phyloP scores from a whole-genome alignment of 768 basidiomycete species.

The Naganishia onofrii region DNA sequence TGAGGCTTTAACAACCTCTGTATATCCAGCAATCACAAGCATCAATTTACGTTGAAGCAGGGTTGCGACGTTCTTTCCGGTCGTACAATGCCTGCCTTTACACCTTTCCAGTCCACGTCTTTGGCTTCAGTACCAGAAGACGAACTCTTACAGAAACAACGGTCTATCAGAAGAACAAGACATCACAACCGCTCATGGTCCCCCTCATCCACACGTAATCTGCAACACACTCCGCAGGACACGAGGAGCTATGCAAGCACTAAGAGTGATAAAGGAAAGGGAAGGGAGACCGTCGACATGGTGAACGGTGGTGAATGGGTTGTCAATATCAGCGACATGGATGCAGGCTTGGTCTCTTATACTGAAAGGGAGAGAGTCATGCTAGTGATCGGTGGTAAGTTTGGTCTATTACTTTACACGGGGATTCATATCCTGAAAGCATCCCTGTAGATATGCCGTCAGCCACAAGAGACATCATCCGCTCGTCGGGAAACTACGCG shows the following conservation, averaged over 20 bases:
- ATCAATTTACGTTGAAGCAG: not conserved
- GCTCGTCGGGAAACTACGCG: slow-evolving; percentile 10
- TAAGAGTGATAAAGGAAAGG: slow-evolving; percentile 3
- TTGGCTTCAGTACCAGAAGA: slow-evolving; percentile 18
- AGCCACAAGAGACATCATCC: not conserved
- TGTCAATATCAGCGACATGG: slow-evolving; percentile 6
- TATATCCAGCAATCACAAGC: not conserved
- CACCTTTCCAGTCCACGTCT: not conserved
- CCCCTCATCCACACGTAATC: not conserved
- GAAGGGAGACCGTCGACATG: not conserved
- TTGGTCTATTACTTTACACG: not conserved
- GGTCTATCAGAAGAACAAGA: not conserved
- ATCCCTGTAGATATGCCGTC: slow-evolving; percentile 3
- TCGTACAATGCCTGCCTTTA: not conserved
- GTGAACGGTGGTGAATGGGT: not conserved
- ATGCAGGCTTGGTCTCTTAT: not conserved
- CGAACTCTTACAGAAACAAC: slow-evolving; percentile 8
- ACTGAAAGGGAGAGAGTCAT: slow-evolving; percentile 2
- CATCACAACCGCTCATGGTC: not conserved
- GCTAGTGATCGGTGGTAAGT: slow-evolving; percentile 15
- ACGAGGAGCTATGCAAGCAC: not conserved
- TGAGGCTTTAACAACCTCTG: too few species aligned
- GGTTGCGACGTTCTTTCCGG: not conserved
- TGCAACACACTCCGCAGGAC: not conserved
- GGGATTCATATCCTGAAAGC: not conserved